These are phyloP conservation scores for Fusarium metavorans DNA, from an alignment of 2,329 filamentous ascomycete species.

Conservation along the genomic window DNA sequence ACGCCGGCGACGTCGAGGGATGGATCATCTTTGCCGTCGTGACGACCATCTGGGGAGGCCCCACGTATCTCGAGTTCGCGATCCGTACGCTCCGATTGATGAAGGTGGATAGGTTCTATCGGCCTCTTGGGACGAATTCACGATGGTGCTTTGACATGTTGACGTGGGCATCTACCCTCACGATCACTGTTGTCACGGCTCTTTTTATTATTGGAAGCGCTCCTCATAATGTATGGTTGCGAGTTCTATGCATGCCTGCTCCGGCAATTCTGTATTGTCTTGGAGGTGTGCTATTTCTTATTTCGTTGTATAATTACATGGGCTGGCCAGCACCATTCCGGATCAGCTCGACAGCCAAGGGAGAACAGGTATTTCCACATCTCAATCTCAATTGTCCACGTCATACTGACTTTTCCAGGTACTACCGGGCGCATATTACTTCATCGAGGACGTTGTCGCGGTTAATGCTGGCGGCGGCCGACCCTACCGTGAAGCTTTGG, in stretches of 20 bases:
- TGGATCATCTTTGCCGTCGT: constrained; percentile 64
- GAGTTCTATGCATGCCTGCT: constrained; percentile 64
- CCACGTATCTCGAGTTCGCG: constrained; percentile 66
- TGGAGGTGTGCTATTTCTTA: constrained; percentile 55
- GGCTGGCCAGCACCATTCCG: constrained; percentile 67
- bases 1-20: constrained; percentile 52
- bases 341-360: constrained; percentile 73
- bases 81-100: constrained; percentile 62
- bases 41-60: constrained; percentile 66
- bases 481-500: constrained; percentile 56
- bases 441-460: constrained; percentile 75
- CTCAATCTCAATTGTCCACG: accelerated
- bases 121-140: constrained; percentile 59
- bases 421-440: constrained; percentile 71
- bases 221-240: constrained; percentile 61
- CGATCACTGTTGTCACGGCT: constrained; percentile 62
- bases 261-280: constrained; percentile 63
- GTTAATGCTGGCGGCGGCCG: constrained; percentile 72
- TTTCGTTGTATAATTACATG: constrained; percentile 50
- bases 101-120: constrained; percentile 61
- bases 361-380: constrained; percentile 50
- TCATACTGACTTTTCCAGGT: constrained; percentile 55
- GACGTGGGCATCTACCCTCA: constrained; percentile 59
- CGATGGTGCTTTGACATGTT: constrained; percentile 64
- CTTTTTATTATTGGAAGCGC: constrained; percentile 64